A percentile compares a stretch with the other conserved stretches of the same genome.
These are phyloP conservation scores for Suillus luteus DNA, from an alignment of 768 basidiomycete genomes.

Conservation along the genomic window DNA sequence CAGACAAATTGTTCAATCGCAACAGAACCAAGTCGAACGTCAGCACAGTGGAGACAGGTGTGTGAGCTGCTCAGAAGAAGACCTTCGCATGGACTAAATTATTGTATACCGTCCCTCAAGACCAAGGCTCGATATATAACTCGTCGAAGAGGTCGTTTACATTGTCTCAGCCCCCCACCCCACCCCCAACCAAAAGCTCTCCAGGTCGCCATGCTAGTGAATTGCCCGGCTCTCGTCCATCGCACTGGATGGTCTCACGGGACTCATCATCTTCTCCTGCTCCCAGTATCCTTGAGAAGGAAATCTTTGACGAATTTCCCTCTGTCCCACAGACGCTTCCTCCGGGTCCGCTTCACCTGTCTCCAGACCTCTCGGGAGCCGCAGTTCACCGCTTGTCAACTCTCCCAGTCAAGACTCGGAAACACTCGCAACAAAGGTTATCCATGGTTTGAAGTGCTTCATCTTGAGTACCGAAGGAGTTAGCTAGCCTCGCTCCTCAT, in stretches of 20 bases:
- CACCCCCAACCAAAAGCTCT: slow-evolving; percentile 20
- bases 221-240: slow-evolving; percentile 31
- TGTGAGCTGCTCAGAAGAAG: slow-evolving; percentile 22
- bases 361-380: slow-evolving; percentile 17
- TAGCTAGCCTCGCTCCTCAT: slow-evolving; percentile 2
- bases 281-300: slow-evolving; percentile 49
- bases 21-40: slow-evolving; percentile 54
- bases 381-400: slow-evolving; percentile 25
- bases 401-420: slow-evolving; percentile 30
- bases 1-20: slow-evolving; percentile 59
- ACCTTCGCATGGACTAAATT: neutral
- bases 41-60: slow-evolving; percentile 49
- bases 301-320: slow-evolving; percentile 73
- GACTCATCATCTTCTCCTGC: slow-evolving; percentile 45
- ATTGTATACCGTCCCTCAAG: slow-evolving; percentile 16
- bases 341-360: slow-evolving; percentile 25
- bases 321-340: slow-evolving; percentile 59
- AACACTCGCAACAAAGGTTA: slow-evolving; percentile 24
- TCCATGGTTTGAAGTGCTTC: slow-evolving; percentile 23
- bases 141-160: slow-evolving; percentile 27
- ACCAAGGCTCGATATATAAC: slow-evolving; percentile 31
- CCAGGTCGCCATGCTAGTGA: slow-evolving; percentile 16
- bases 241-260: slow-evolving; percentile 51
- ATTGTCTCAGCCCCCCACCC: slow-evolving; percentile 24
- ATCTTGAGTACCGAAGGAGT: neutral